A percentile compares a stretch with the other conserved stretches of the same genome.
These are phyloP conservation scores for Lepiota venenata DNA, from an alignment of 768 basidiomycete species.

Conservation along the genomic window DNA sequence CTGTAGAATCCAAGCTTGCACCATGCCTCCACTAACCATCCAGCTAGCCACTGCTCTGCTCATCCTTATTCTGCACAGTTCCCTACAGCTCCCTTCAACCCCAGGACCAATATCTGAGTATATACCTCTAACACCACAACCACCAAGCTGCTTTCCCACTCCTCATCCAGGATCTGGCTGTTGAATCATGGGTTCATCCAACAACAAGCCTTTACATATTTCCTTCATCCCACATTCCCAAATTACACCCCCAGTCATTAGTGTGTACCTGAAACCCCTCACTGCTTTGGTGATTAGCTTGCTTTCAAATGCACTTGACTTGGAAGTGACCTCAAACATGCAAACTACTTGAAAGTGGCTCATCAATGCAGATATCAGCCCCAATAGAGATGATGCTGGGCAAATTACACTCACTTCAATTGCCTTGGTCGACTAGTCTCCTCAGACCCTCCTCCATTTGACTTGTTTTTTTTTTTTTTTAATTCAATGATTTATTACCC, in stretches of 20 bases:
- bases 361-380: conserved; percentile 25
- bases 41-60: conserved; percentile 42
- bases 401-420: conserved; percentile 34
- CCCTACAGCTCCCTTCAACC: conserved; percentile 25
- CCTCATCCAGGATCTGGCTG: conserved; percentile 25
- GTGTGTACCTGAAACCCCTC: conserved; percentile 53
- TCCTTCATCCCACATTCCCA: conserved; percentile 55
- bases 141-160: conserved; percentile 74
- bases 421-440: conserved; percentile 25
- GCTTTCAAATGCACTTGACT: conserved; percentile 50
- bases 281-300: conserved; percentile 47
- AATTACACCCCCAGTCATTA: conserved; percentile 43
- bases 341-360: conserved; percentile 2
- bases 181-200: conserved; percentile 50
- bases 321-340: conserved; percentile 16
- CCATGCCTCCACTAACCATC: conserved; percentile 45
- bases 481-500: no score
- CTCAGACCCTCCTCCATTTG: conserved; percentile 39
- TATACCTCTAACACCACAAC: conserved; percentile 70
- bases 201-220: conserved; percentile 72
- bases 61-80: conserved; percentile 21
- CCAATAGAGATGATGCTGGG: conserved; percentile 34
- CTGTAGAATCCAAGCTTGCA: conserved; percentile 52
- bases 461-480: no score
- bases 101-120: conserved; percentile 43